These are phyloP conservation scores for Lindgomyces ingoldianus DNA, from an alignment of 495 filamentous ascomycete genomes.

Conservation along the genomic window DNA sequence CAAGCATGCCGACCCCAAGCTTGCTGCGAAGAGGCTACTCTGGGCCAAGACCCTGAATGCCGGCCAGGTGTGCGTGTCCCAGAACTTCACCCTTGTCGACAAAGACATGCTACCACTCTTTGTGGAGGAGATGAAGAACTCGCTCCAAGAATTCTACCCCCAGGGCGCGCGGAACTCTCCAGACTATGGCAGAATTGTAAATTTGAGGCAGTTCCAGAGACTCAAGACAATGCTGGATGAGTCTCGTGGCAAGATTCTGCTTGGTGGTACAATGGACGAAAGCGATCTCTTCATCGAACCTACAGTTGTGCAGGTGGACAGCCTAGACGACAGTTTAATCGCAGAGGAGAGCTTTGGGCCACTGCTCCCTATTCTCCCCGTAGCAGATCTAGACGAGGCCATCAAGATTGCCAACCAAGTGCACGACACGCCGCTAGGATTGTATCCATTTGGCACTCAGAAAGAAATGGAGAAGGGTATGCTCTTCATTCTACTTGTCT, in stretches of 20 bases:
- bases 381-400: conserved; percentile 76
- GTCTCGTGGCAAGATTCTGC: conserved; percentile 76
- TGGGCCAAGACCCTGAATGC: conserved; percentile 87
- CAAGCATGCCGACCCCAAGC: conserved; percentile 71
- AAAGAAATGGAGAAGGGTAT: conserved; percentile 67
- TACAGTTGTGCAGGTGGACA: conserved; percentile 76
- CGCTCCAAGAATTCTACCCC: conserved; percentile 79
- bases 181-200: conserved; percentile 79
- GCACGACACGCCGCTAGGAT: conserved; percentile 73
- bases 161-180: conserved; percentile 71
- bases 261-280: conserved; percentile 82
- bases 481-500: background rate
- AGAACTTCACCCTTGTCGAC: conserved; percentile 88
- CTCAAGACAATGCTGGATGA: conserved; percentile 85
- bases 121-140: conserved; percentile 69
- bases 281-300: conserved; percentile 79
- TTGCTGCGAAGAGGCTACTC: conserved; percentile 81
- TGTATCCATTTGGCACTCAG: conserved; percentile 83
- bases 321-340: conserved; percentile 74
- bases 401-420: conserved; percentile 74
- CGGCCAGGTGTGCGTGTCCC: conserved; percentile 84
- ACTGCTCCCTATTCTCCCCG: conserved; percentile 74
- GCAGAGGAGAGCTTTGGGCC: conserved; percentile 87
- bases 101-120: conserved; percentile 69
- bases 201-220: conserved; percentile 73